Percentiles rank a stretch among this genome's conserved stretches.
Conservation (phyloP, 176 grass and related monocot genomes). For the Raddia distichophylla region DNA sequence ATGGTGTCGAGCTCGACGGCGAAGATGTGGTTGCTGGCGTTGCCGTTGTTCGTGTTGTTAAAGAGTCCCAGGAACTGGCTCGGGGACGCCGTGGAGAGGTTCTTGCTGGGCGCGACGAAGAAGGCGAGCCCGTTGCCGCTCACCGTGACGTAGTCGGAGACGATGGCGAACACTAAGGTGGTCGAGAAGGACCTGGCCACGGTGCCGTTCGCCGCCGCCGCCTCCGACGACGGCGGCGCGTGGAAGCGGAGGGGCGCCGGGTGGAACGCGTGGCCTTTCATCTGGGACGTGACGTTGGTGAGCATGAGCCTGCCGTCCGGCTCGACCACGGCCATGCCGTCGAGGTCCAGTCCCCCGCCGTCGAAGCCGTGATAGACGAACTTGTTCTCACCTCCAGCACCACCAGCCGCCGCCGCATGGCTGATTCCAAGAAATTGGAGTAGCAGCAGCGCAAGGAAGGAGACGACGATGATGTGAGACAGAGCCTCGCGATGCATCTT, state of each 20-base stretch:
- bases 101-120: constrained; percentile 40
- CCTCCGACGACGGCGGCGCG: neutral
- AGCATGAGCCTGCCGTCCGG: constrained; percentile 41
- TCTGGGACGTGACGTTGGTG: constrained; percentile 49
- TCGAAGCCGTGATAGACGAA: constrained; percentile 41
- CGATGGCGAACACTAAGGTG: constrained; percentile 43
- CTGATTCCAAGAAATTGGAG: constrained; percentile 1
- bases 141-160: constrained; percentile 38
- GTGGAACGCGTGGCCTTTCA: constrained; percentile 46
- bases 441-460: constrained; percentile 14
- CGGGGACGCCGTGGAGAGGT: constrained; percentile 36
- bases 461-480: neutral
- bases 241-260: constrained; percentile 32
- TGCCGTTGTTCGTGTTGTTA: constrained; percentile 43
- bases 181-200: constrained; percentile 38
- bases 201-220: neutral
- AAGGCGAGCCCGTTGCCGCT: constrained; percentile 48
- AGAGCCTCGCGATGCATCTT: neutral
- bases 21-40: constrained; percentile 40
- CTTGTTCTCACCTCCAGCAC: neutral
- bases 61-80: constrained; percentile 48
- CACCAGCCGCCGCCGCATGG: neutral
- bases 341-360: constrained; percentile 32
- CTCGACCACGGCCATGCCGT: constrained; percentile 44
- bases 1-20: constrained; percentile 46